phyloP scores from a whole-genome alignment of 257 asterid species.

The Penstemon barbatus region DNA sequence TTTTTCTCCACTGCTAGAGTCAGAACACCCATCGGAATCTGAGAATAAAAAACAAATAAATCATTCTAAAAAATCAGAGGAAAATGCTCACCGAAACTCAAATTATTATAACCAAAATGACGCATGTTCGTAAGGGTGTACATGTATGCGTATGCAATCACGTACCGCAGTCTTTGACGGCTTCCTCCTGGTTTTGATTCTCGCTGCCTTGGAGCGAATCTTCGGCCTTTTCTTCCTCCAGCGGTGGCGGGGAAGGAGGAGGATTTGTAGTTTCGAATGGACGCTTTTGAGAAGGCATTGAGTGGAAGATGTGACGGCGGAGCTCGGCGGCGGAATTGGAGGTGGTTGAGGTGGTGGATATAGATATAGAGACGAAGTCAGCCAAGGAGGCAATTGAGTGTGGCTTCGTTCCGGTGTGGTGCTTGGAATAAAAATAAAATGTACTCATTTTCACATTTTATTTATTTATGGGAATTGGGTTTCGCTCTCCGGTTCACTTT shows the following conservation, averaged over 20 bases:
- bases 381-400: slow-evolving; percentile 40
- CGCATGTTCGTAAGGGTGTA: slow-evolving; percentile 31
- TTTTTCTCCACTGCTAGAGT: slow-evolving; percentile 58
- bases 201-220: slow-evolving; percentile 49
- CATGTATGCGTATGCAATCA: slow-evolving; percentile 25
- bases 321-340: slow-evolving; percentile 35
- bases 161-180: slow-evolving; percentile 47
- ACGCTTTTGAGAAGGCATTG: slow-evolving; percentile 89
- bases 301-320: slow-evolving; percentile 35
- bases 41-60: slow-evolving; percentile 40
- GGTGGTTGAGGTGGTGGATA: slow-evolving; percentile 41
- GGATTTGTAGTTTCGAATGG: slow-evolving; percentile 48
- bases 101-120: slow-evolving; percentile 30
- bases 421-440: slow-evolving; percentile 22
- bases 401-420: slow-evolving; percentile 32
- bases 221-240: slow-evolving; percentile 48
- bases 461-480: slow-evolving; percentile 31
- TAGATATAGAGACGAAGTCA: slow-evolving; percentile 43
- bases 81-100: slow-evolving; percentile 37
- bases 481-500: slow-evolving; percentile 25
- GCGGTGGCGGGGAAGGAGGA: slow-evolving; percentile 52
- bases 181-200: slow-evolving; percentile 50
- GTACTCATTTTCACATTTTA: slow-evolving; percentile 11
- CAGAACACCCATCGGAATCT: slow-evolving; percentile 73
- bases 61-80: slow-evolving; percentile 25